Evolutionary conservation across 371 early-diverging fungal species (phyloP).

Genomic region (Zancudomyces culisetae): DNA sequence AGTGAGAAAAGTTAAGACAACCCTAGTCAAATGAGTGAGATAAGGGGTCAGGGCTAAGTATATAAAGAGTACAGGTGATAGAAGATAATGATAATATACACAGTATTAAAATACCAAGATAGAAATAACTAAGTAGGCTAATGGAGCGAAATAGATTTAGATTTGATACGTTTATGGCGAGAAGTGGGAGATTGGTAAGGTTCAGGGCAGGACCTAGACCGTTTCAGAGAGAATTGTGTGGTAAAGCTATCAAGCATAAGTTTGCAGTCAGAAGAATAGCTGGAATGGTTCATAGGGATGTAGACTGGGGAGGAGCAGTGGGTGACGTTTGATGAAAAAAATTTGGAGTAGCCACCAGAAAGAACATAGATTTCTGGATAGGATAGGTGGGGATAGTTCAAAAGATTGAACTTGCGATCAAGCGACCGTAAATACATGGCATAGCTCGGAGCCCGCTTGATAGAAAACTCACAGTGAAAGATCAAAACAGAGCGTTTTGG

Average conservation of each 20-base stretch:
- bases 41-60: no score
- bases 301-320: slow-evolving; percentile 44
- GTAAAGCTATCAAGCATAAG: slow-evolving; percentile 18
- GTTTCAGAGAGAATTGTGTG: slow-evolving; percentile 18
- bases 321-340: slow-evolving; percentile 29
- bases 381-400: slow-evolving; percentile 47
- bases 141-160: no score
- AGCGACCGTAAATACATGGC: slow-evolving; percentile 49
- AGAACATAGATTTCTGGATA: slow-evolving; percentile 80
- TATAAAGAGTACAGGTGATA: no score
- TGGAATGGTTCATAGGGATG: slow-evolving; percentile 39
- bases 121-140: no score
- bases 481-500: slow-evolving; percentile 34
- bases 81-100: no score
- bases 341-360: slow-evolving; percentile 66
- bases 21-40: no score
- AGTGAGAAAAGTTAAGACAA: no score
- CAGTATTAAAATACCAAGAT: no score
- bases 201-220: no score
- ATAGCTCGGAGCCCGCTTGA: slow-evolving; percentile 64
- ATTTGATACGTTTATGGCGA: no score
- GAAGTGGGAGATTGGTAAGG: no score
- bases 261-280: slow-evolving; percentile 18
- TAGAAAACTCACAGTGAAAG: slow-evolving; percentile 84
- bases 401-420: slow-evolving; percentile 47